Conservation (phyloP, 805 yeast species). For the Barnettozyma siamensis region DNA sequence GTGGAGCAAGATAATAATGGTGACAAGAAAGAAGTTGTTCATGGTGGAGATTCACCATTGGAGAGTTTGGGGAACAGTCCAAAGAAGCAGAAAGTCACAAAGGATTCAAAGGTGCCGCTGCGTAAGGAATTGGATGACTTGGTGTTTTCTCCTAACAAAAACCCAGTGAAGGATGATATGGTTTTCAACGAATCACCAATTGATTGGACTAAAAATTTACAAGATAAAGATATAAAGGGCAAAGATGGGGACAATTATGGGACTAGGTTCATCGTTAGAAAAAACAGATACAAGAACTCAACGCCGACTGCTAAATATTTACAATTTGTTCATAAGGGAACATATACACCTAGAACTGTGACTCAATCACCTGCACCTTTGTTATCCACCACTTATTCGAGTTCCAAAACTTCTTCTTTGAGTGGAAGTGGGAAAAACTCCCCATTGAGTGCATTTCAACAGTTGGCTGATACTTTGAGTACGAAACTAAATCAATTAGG, state of each 20-base stretch:
- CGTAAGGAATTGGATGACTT: slow-evolving; percentile 11
- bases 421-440: slow-evolving; percentile 5
- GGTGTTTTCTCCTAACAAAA: slow-evolving; percentile 11
- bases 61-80: not conserved
- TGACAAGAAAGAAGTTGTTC: no score
- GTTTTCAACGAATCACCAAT: slow-evolving; percentile 20
- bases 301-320: slow-evolving; percentile 25
- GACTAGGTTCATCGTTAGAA: slow-evolving; percentile 27
- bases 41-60: not conserved
- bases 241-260: slow-evolving; percentile 29
- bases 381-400: slow-evolving; percentile 12
- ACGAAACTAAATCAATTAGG: not conserved
- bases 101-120: not conserved
- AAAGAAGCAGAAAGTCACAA: slow-evolving; percentile 11
- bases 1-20: not conserved
- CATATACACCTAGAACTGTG: slow-evolving; percentile 28
- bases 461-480: not conserved
- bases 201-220: slow-evolving; percentile 14
- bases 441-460: slow-evolving; percentile 1
- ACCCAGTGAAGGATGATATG: slow-evolving; percentile 12
- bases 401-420: slow-evolving; percentile 1
- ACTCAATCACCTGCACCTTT: slow-evolving; percentile 19
- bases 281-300: slow-evolving; percentile 12
- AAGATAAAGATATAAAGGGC: not conserved
- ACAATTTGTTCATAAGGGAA: slow-evolving; percentile 29